Evolutionary conservation across 163 green algal species (phyloP), one percentile per base, ranked within the genome.

Genomic region (Volvox carteri): DNA sequence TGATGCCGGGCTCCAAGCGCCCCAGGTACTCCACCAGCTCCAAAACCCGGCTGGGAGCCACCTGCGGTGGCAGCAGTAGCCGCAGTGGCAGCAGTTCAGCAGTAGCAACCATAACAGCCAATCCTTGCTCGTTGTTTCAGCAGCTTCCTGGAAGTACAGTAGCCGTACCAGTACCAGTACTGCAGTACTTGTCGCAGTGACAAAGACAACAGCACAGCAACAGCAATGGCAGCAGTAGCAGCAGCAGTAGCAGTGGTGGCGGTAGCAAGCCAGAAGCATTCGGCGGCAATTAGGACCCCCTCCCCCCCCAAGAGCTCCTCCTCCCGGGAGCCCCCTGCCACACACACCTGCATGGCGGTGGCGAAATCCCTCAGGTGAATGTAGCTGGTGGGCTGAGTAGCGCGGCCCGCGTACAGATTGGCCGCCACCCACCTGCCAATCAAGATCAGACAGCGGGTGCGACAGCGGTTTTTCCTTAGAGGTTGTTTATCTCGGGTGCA

Each of bases 381-480:
- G 41, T 50, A 87, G 81, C 41, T 52, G 46, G 81, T 65, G 6
- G 81, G 81, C 9, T 23, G 65, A 11, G 19, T 39, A 23, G 46
- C 23, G 23, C 81, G 65, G 46, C 81, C 81, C 21, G 65, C 65
- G 35, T 58, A 70, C 81, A 87, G 67, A 35, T 87, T 87, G 65
- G 62, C 65, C 9, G 81, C 81, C 81, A 87, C 81, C 81, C 81
- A 87, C 60, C 78, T 86, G 78, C 6, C n/a, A n/a, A n/a, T n/a
- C n/a, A n/a, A n/a, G n/a, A n/a, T n/a, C n/a, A n/a, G n/a, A n/a
- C n/a, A n/a, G n/a, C n/a, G n/a, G n/a, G n/a, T n/a, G n/a, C n/a
- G n/a, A n/a, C n/a, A n/a, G n/a, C n/a, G n/a, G n/a, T n/a, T n/a
- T n/a, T n/a, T n/a, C n/a, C n/a, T n/a, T n/a, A n/a, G n/a, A n/a